Conservation (phyloP, 306 rosid species). For the Lathyrus sativus region DNA sequence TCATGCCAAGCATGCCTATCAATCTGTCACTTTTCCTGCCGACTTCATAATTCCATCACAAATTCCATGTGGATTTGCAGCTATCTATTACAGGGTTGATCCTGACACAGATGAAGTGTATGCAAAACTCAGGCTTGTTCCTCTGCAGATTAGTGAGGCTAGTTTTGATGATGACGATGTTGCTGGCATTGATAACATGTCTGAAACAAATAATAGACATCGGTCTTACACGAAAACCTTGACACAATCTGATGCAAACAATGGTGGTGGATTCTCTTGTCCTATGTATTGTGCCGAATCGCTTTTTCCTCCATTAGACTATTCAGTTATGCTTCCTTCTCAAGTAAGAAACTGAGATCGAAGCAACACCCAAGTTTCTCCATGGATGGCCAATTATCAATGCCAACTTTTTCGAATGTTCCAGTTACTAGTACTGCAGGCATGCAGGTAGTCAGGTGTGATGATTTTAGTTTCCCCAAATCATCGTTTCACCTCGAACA, state of each 20-base stretch:
- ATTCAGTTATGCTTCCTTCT: conserved; percentile 64
- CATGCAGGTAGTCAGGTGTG: too few relatives aligned
- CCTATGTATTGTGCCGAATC: conserved; percentile 82
- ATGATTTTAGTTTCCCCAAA: too few relatives aligned
- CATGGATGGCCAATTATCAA: too few relatives aligned
- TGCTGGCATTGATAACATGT: conserved; percentile 39
- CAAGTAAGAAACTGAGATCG: too few relatives aligned
- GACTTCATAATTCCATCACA: conserved; percentile 51
- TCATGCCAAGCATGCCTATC: conserved; percentile 76
- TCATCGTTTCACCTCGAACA: too few relatives aligned
- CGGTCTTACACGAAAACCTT: conserved; percentile 70
- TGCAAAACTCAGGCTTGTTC: conserved; percentile 46
- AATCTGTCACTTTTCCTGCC: conserved; percentile 55
- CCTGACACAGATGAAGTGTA: conserved; percentile 47
- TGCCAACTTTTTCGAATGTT: too few relatives aligned
- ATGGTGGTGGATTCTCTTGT: conserved; percentile 78
- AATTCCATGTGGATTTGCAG: conserved; percentile 56
- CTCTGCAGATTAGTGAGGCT: conserved; percentile 38
- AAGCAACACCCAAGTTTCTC: too few relatives aligned
- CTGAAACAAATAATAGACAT: conserved; percentile 57
- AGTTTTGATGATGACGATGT: conserved; percentile 48
- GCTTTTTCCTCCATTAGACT: conserved; percentile 77
- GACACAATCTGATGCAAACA: conserved; percentile 75
- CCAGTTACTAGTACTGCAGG: too few relatives aligned
- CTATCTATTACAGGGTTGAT: conserved; percentile 75